These are phyloP conservation scores for Coffea eugenioides DNA, from an alignment of 257 asterid genomes.

Conservation along the genomic window DNA sequence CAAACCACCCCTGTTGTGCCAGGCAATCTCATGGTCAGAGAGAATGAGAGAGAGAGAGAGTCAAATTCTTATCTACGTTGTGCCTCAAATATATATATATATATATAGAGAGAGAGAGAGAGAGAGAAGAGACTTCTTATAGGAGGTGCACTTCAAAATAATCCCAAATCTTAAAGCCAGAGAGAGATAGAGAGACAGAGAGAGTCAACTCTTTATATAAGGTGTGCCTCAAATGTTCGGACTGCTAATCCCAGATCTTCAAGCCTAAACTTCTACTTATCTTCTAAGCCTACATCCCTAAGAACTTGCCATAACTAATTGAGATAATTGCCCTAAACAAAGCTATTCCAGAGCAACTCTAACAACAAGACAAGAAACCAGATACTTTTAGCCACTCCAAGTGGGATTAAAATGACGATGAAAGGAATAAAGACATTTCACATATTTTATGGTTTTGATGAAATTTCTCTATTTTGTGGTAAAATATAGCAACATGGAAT, in stretches of 20 bases:
- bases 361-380: background rate
- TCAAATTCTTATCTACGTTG: background rate
- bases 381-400: background rate
- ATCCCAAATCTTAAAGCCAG: no score
- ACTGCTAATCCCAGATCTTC: background rate
- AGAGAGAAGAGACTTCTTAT: no score
- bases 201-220: background rate
- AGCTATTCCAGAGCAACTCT: background rate
- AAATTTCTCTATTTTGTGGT: background rate
- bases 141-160: no score
- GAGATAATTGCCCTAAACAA: background rate
- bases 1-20: background rate
- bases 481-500: background rate
- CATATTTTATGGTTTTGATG: background rate
- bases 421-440: background rate
- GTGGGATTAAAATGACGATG: background rate
- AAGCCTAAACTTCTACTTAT: background rate
- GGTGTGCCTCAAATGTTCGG: background rate
- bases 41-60: background rate
- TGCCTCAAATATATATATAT: background rate
- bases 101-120: no score
- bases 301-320: background rate
- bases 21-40: background rate
- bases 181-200: background rate
- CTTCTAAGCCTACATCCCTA: background rate